These are phyloP conservation scores for Penicillium oxalicum DNA, from an alignment of 2,329 filamentous ascomycete species.

Conservation along the genomic window DNA sequence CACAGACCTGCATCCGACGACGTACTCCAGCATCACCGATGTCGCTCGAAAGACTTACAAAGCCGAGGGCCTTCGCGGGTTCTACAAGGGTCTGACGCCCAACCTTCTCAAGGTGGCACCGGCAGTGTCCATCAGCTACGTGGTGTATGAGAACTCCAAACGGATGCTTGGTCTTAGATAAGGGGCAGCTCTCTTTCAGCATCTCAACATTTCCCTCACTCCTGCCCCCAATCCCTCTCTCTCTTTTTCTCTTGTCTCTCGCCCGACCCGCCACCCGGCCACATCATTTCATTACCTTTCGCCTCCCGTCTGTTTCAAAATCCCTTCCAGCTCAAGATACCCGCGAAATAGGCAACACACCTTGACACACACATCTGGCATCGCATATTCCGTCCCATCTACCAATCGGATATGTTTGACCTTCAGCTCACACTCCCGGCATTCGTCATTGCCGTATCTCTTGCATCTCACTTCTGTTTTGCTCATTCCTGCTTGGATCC, in stretches of 20 bases:
- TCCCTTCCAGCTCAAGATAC: conserved; percentile 27
- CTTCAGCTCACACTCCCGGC: conserved; percentile 5
- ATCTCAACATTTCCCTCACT: not conserved
- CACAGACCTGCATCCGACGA: conserved; percentile 81
- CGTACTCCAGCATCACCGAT: conserved; percentile 86
- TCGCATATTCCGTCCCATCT: conserved; percentile 7
- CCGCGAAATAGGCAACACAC: conserved; percentile 20
- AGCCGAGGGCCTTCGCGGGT: conserved; percentile 73
- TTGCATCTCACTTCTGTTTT: conserved; percentile 9
- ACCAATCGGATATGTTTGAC: conserved; percentile 11
- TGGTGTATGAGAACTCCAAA: conserved; percentile 90
- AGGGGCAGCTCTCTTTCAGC: conserved; percentile 9
- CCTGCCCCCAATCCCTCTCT: not conserved
- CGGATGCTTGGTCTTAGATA: conserved; percentile 53
- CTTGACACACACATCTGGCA: conserved; percentile 9
- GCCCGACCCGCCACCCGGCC: not conserved
- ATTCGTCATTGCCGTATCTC: conserved; percentile 1
- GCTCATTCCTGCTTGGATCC: not conserved
- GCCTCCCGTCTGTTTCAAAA: conserved; percentile 14
- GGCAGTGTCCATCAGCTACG: conserved; percentile 89
- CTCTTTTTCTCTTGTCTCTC: not conserved
- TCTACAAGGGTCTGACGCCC: conserved; percentile 92
- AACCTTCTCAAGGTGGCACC: conserved; percentile 95
- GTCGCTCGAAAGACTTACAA: conserved; percentile 76
- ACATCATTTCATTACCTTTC: conserved; percentile 8